Percentiles rank a stretch among this genome's conserved stretches.
Evolutionary conservation across 495 filamentous ascomycete species (phyloP).

Genomic region (Trichoderma gamsii): DNA sequence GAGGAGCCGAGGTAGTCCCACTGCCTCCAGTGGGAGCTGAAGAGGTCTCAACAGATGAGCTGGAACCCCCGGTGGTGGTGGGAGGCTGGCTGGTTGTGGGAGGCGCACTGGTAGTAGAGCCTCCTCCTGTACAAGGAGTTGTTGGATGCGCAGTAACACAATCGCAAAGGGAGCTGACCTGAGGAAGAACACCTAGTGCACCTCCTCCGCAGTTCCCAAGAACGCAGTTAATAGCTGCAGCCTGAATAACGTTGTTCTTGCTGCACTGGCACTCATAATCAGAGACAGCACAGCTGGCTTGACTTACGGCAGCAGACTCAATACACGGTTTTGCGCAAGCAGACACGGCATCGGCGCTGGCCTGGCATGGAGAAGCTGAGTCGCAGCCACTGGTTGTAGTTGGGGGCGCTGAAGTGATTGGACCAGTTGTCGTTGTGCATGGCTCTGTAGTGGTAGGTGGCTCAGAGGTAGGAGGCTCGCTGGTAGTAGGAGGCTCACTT

Average conservation of each 20-base stretch:
- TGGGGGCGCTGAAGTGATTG: background rate
- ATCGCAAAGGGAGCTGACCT: slow-evolving; percentile 12
- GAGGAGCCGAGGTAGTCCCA: background rate
- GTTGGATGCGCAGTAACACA: slow-evolving; percentile 13
- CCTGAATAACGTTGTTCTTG: background rate
- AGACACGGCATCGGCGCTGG: background rate
- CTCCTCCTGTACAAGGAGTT: background rate
- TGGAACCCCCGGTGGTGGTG: background rate
- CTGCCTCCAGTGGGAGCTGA: background rate
- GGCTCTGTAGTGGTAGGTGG: background rate
- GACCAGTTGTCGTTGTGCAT: background rate
- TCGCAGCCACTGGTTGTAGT: background rate
- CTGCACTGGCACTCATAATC: background rate
- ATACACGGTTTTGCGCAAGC: background rate
- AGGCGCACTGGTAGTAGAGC: background rate
- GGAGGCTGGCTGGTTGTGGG: background rate
- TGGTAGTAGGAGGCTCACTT: too few relatives aligned
- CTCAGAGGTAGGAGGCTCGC: too few relatives aligned
- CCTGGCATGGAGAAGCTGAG: background rate
- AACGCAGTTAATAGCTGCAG: slow-evolving; percentile 3
- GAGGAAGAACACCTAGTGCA: background rate
- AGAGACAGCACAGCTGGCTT: background rate
- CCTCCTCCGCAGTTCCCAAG: background rate
- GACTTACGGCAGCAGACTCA: background rate
- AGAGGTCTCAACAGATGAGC: background rate